Base-by-base conservation (phyloP, 306 rosid species). In the Dalbergia oliveri region DNA sequence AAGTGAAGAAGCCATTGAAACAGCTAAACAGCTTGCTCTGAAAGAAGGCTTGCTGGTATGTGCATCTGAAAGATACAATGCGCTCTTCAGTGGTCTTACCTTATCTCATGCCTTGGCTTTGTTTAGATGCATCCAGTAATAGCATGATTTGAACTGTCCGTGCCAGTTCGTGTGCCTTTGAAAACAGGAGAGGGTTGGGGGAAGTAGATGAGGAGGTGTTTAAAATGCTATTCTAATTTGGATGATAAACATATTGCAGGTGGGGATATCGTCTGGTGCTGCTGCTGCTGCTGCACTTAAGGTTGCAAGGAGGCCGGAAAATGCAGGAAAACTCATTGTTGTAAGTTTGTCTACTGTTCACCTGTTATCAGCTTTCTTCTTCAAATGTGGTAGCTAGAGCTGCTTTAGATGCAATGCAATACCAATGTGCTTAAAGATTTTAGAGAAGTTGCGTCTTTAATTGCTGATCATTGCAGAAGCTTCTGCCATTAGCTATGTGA, bases 241-340 rank as follows among this genome's bases (percentile, higher is more conserved):
- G 59, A 78, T 21, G 3, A 45, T 70, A 31, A 69, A 74, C 74
- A 44, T 82, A 45, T 59, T 83, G 75, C 84, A 94, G 98, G 97
- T 88, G 9, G 98, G 98, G 67, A 94, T 94, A 85, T 94, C 99
- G 84, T 94, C 99, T 1, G 99, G 99, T 81, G 99, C 91, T 8
- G 98, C 98, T 0, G 92, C 98, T 0, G 97, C 97, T 0, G 98
- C 97, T 8, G 97, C 97, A 54, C 85, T 94, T 69, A 85, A 86
- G 90, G 53, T 94, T 63, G 98, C 97, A 23, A 87, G 82, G 82
- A 85, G 89, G 83, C 97, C 97, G 5, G 99, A 90, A 79, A 92
- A 90, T 84, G 90, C 90, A 33, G 98, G 98, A 81, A 94, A 94
- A 77, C 97, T 94, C 83, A 88, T 94, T 69, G 97, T 91, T 75